Evolutionary conservation across 2,329 filamentous ascomycete species (phyloP).

Genomic region (Aschersonia sp.): DNA sequence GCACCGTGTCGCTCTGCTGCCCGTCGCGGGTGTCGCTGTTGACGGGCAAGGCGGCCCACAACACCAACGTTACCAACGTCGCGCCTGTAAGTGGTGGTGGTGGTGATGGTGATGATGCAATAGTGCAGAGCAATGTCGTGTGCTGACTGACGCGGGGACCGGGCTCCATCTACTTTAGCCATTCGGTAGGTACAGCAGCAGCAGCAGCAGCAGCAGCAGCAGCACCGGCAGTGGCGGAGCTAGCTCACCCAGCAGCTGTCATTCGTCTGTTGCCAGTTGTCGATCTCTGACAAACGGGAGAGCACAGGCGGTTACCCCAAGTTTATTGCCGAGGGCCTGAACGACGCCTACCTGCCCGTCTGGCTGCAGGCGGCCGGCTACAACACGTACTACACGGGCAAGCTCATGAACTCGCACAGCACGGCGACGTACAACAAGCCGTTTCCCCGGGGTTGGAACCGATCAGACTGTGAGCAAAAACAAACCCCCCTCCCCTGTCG

Average conservation of each 20-base stretch:
- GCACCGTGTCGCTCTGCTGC: constrained; percentile 52
- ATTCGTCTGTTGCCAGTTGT: neutral
- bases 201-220: neutral
- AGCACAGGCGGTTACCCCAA: constrained; percentile 39
- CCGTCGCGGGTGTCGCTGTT: constrained; percentile 50
- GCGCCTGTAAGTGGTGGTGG: constrained; percentile 12
- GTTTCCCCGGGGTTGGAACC: constrained; percentile 42
- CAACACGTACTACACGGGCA: constrained; percentile 59
- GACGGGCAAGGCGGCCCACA: constrained; percentile 54
- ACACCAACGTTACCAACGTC: constrained; percentile 52
- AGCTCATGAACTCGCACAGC: constrained; percentile 52
- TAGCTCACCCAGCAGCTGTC: neutral
- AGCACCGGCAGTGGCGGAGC: neutral
- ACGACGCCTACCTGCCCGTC: constrained; percentile 52
- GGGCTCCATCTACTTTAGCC: constrained; percentile 13
- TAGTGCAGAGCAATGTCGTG: neutral
- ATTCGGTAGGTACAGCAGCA: constrained; percentile 23
- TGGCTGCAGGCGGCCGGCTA: constrained; percentile 59
- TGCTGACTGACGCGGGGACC: neutral
- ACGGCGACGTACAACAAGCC: constrained; percentile 46
- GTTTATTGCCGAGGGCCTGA: constrained; percentile 48
- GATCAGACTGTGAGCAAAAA: constrained; percentile 17
- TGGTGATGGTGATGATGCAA: neutral
- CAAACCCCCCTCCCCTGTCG: neutral
- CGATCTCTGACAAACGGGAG: neutral